Evolutionary conservation across 2,329 filamentous ascomycete species (phyloP), one percentile per base, ranked within the genome.

Genomic region (Niveomyces coronatus): DNA sequence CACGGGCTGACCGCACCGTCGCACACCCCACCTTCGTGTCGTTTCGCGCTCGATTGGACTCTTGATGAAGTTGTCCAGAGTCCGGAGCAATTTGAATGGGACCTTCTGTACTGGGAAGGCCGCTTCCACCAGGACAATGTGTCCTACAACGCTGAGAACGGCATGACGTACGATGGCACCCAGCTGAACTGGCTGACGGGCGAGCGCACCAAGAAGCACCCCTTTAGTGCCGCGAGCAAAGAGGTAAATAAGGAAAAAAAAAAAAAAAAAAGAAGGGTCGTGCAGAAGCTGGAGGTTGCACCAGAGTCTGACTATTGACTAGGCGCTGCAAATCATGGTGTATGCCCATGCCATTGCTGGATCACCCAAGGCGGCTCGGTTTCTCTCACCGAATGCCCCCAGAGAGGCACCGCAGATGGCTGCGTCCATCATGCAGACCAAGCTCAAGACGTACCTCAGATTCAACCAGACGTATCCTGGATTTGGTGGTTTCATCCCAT

Each of bases 71-170:
- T 57, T 6, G 44, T 63, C 4, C 36, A 46, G 10, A 42, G 52
- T 6, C 45, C 58, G 0, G 45, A 53, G 9, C 46, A 49, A 2
- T 63, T 64, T 19, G 49, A 55, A 18, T 54, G 51, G 44, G 54
- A 63, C 34, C 42, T 64, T 13, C 42, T 65, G 11, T 63, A 58
- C 44, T 65, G 62, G 61, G 63, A 67, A 42, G 62, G 60, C n/a
- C 54, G 60, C 17, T 65, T 65, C 23, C 62, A 65, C 36, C 57
- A 60, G 34, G 56, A 64, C 35, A 53, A 59, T 16, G 51, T 65
- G 3, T 51, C 55, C 9, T 65, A 63, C 45, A 65, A 65, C 39
- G 42, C 49, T 3, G 48, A 47, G 13, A 66, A 65, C 41, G 63
- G 61, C 35, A 62, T 64, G 56, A 54, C 57, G 5, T 63, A 64